Evolutionary conservation across 306 rosid genomes (phyloP).

Genomic region (Fragaria nilgerrensis): DNA sequence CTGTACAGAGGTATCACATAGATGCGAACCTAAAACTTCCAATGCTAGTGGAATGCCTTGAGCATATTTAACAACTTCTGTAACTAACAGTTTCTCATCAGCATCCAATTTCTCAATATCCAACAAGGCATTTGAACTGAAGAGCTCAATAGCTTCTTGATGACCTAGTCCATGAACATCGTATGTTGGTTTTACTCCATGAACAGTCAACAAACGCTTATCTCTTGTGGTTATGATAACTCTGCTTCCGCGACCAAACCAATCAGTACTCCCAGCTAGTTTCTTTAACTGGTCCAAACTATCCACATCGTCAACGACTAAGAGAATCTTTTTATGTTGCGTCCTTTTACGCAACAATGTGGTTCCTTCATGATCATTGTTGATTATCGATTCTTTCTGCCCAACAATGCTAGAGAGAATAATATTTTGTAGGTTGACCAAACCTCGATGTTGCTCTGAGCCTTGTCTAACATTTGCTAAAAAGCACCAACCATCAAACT

Average conservation of each 20-base stretch:
- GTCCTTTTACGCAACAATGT: background rate
- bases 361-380: background rate
- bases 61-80: background rate
- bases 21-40: slow-evolving; percentile 36
- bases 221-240: slow-evolving; percentile 20
- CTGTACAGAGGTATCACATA: slow-evolving; percentile 14
- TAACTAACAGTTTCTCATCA: background rate
- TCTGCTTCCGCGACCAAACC: slow-evolving; percentile 11
- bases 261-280: background rate
- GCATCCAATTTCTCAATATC: background rate
- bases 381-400: background rate
- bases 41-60: slow-evolving; percentile 34
- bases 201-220: background rate
- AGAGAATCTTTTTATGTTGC: background rate
- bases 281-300: background rate
- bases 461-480: too few species aligned
- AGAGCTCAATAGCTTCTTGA: background rate
- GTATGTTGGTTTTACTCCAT: background rate
- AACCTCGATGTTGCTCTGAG: too few species aligned
- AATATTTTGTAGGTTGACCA: too few species aligned
- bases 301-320: slow-evolving; percentile 10
- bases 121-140: background rate
- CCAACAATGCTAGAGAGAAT: background rate
- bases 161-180: background rate
- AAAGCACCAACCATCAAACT: too few species aligned